Evolutionary conservation across 2,329 filamentous ascomycete species (phyloP).

Genomic region (Penicillium digitatum): DNA sequence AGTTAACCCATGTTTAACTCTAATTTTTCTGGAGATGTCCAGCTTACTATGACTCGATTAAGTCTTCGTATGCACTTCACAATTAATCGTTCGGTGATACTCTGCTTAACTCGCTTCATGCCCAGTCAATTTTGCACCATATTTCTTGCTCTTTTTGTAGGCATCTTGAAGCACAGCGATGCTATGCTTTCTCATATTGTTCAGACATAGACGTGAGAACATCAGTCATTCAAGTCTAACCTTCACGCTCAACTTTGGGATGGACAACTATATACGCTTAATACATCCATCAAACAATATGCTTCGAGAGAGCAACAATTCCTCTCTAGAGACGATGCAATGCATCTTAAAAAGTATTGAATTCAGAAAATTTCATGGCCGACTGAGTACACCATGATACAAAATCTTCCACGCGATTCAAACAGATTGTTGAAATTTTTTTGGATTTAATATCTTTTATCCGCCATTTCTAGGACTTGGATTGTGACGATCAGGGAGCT

Average conservation of each 20-base stretch:
- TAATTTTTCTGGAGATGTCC: neutral
- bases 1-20: neutral
- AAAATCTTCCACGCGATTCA: too few species aligned
- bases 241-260: neutral
- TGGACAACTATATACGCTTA: neutral
- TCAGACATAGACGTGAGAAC: neutral
- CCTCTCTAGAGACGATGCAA: neutral
- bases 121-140: fast-evolving
- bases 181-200: neutral
- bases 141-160: neutral
- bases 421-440: too few species aligned
- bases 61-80: neutral
- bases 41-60: neutral
- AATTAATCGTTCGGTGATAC: neutral
- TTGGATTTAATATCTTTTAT: neutral
- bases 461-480: too few species aligned
- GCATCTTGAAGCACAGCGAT: neutral
- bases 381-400: neutral
- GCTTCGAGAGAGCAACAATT: neutral
- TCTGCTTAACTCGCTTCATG: too few species aligned
- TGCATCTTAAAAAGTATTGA: neutral
- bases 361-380: neutral
- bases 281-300: neutral
- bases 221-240: neutral
- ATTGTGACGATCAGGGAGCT: too few species aligned